A percentile compares a stretch with the other conserved stretches of the same genome.
phyloP scores from a whole-genome alignment of 371 early-diverging fungal genomes.

The Mortierella sp. region DNA sequence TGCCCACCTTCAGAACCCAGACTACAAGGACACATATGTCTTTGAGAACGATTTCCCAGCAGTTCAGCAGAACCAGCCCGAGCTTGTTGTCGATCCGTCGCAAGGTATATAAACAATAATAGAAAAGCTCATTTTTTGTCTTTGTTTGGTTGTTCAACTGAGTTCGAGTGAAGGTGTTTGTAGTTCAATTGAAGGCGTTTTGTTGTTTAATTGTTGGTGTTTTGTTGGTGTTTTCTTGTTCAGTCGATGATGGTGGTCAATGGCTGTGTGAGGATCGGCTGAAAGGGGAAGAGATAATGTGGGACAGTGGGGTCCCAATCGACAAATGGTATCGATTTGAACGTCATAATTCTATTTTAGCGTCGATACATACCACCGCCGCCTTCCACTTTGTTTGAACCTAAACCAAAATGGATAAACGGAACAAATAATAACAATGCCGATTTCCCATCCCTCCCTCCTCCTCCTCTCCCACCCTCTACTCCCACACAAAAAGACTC shows the following conservation, averaged over 20 bases:
- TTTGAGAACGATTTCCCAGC: conserved; percentile 95
- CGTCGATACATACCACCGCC: no score
- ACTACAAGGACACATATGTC: conserved; percentile 80
- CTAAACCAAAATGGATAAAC: background rate
- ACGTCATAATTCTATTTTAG: no score
- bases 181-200: no score
- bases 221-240: background rate
- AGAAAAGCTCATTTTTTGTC: background rate
- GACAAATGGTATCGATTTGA: background rate
- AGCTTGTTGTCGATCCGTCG: background rate
- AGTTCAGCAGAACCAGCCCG: conserved; percentile 77
- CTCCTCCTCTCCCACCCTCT: no score
- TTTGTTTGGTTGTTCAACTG: background rate
- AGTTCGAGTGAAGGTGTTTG: no score
- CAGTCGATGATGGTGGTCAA: no score
- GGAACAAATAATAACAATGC: background rate
- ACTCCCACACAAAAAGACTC: conserved; percentile 2
- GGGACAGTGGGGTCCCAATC: no score
- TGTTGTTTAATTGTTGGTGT: background rate
- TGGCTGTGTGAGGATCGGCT: background rate
- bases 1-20: conserved; percentile 72
- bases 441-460: background rate
- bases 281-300: background rate
- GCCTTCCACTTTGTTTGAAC: no score
- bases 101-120: conserved; percentile 4